Conservation (phyloP, 495 filamentous ascomycete species). For the Neurospora sp. region DNA sequence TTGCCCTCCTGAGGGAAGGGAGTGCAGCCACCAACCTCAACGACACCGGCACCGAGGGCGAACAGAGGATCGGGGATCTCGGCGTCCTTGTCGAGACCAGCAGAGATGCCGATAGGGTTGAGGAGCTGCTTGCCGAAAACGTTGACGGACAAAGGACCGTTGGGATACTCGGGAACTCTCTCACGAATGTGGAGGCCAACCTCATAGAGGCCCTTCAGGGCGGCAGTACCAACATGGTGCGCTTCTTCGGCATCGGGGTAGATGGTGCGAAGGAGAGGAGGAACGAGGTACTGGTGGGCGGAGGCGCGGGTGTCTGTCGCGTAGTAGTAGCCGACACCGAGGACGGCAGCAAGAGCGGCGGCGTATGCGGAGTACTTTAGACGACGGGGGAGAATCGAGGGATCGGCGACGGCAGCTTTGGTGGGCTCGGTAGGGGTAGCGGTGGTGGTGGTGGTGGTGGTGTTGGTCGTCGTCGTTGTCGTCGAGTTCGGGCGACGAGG, state of each 20-base stretch:
- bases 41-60: slow-evolving; percentile 66
- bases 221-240: slow-evolving; percentile 63
- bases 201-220: slow-evolving; percentile 57
- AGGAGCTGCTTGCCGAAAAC: slow-evolving; percentile 70
- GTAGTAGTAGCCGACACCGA: slow-evolving; percentile 54
- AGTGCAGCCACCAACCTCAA: slow-evolving; percentile 88
- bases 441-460: slow-evolving; percentile 24
- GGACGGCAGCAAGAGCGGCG: slow-evolving; percentile 35
- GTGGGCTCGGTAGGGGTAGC: background rate
- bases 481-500: slow-evolving; percentile 29
- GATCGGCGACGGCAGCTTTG: background rate
- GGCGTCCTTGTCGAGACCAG: slow-evolving; percentile 87
- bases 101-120: slow-evolving; percentile 87
- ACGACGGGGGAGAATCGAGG: slow-evolving; percentile 11
- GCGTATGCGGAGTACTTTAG: slow-evolving; percentile 45
- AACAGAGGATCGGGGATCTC: slow-evolving; percentile 77
- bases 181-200: slow-evolving; percentile 68
- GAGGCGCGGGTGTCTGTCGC: slow-evolving; percentile 83
- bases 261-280: slow-evolving; percentile 58
- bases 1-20: slow-evolving; percentile 80
- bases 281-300: slow-evolving; percentile 70
- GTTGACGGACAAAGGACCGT: slow-evolving; percentile 30
- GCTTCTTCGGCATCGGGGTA: slow-evolving; percentile 85
- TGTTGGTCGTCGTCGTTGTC: slow-evolving; percentile 1
- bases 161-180: slow-evolving; percentile 27